phyloP scores from a whole-genome alignment of 2,329 filamentous ascomycete species.

The Aspergillus brunneoviolaceus region DNA sequence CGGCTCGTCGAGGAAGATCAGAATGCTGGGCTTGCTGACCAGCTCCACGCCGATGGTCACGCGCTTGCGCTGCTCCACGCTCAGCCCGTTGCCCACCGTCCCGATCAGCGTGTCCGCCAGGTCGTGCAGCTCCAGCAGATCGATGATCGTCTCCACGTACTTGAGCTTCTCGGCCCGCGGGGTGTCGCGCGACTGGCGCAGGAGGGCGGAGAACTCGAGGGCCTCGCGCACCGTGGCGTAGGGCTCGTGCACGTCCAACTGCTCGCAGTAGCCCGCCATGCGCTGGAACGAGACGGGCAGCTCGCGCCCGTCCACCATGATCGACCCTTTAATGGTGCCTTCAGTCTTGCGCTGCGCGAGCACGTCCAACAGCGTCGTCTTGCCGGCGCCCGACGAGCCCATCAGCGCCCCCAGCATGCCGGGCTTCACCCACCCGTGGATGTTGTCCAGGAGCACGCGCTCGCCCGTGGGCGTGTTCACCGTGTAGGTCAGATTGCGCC shows the following conservation, averaged over 20 bases:
- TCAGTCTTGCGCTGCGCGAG: slow-evolving; percentile 66
- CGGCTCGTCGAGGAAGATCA: slow-evolving; percentile 69
- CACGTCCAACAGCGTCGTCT: slow-evolving; percentile 70
- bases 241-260: slow-evolving; percentile 65
- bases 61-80: slow-evolving; percentile 64
- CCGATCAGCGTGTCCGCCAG: slow-evolving; percentile 62
- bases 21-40: slow-evolving; percentile 62
- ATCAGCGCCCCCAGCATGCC: slow-evolving; percentile 74
- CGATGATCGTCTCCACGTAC: slow-evolving; percentile 63
- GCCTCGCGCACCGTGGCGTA: slow-evolving; percentile 64
- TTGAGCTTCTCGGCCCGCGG: slow-evolving; percentile 58
- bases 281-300: slow-evolving; percentile 62
- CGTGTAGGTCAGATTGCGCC: slow-evolving; percentile 70
- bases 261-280: slow-evolving; percentile 65
- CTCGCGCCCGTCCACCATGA: slow-evolving; percentile 63
- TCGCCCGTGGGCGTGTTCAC: slow-evolving; percentile 58
- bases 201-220: slow-evolving; percentile 63
- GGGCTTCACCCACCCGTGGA: slow-evolving; percentile 73
- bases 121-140: slow-evolving; percentile 60
- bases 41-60: slow-evolving; percentile 70
- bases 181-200: slow-evolving; percentile 55
- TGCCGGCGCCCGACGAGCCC: slow-evolving; percentile 75
- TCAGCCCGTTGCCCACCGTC: slow-evolving; percentile 44
- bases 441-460: slow-evolving; percentile 61
- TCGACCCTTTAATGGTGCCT: slow-evolving; percentile 60